Base-by-base conservation (phyloP, 1,284 basidiomycete species). In the Bjerkandera adusta region DNA sequence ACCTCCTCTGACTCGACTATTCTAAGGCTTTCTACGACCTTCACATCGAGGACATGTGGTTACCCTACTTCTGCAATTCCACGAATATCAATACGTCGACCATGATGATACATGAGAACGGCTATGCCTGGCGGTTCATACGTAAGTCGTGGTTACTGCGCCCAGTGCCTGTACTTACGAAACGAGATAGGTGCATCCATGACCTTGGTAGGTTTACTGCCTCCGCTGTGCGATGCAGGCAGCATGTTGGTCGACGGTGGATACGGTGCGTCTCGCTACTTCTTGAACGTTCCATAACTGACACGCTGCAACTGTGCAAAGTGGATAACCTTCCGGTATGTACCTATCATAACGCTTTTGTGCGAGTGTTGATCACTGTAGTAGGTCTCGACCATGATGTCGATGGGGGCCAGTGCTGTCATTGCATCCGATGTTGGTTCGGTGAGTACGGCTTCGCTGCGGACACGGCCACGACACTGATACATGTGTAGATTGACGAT, bases 11-110 rank as follows among this genome's bases (percentile, higher is more conserved):
- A 43, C 24, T 25, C 10, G 13, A 21, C 27, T 36, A 46, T 43
- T 36, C 25, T 13, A 34, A 85, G 81, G 79, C 85, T 2, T 96
- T 97, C 63, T 95, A 93, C 60, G 91, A 93, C 62, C 83, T 93
- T 35, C 92, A 97, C 65, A 97, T 99, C 45, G 95, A 98, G 69
- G 93, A 97, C 68, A 96, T 97, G 88, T 99, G 96, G 97, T 76
- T 99, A 3, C 96, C 97, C 2, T 99, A 88, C 71, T 99, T 95
- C 70, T 97, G 93, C 69, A 98, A 98, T 61, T 94, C 95, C 5
- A 97, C 97, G n/a, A 98, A 98, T 62, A 97, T 99, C 63, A 95
- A 89, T 42, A 93, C 91, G 49, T 97, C 93, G 8, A 79, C 86
- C 4, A 98, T 99, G 94, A 94, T 98, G 63, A 88, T 98, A 33